Percentiles rank a stretch among this genome's conserved stretches.
phyloP scores from a whole-genome alignment of 495 filamentous ascomycete species.

The Penicillium ucsense region DNA sequence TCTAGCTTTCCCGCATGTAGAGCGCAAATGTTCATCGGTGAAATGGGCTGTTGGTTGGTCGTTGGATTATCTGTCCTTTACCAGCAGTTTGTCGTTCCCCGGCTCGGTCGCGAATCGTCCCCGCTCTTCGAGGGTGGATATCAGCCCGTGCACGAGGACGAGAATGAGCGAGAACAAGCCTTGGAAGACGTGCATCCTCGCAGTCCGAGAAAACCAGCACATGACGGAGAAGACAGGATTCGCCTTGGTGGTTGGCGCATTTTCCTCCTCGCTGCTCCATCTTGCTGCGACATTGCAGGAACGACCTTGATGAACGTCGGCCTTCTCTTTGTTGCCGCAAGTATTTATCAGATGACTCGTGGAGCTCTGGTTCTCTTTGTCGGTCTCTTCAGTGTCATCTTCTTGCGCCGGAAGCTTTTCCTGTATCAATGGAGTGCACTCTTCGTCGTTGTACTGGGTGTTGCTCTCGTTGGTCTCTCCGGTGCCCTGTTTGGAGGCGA shows the following conservation, averaged over 20 bases:
- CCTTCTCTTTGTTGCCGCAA: conserved; percentile 83
- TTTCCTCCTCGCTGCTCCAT: conserved; percentile 72
- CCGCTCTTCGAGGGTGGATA: conserved; percentile 52
- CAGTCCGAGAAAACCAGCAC: conserved; percentile 42
- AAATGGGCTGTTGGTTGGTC: conserved; percentile 87
- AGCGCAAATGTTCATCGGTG: conserved; percentile 87
- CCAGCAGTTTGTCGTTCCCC: conserved; percentile 40
- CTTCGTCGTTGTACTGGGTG: conserved; percentile 76
- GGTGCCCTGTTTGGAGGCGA: conserved; percentile 66
- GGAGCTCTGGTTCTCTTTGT: conserved; percentile 93
- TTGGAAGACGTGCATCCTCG: conserved; percentile 14
- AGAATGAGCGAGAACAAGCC: conserved; percentile 31
- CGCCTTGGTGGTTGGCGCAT: conserved; percentile 64
- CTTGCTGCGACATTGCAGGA: conserved; percentile 86
- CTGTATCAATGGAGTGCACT: conserved; percentile 85
- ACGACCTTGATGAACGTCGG: conserved; percentile 97
- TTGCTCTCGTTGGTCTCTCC: conserved; percentile 81
- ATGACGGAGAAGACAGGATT: conserved; percentile 33
- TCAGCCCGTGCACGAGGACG: conserved; percentile 45
- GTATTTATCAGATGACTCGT: conserved; percentile 97
- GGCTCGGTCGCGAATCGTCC: conserved; percentile 21
- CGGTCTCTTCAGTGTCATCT: conserved; percentile 86
- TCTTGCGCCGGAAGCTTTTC: conserved; percentile 66
- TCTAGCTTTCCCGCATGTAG: conserved; percentile 11
- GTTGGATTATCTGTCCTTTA: conserved; percentile 57